Evolutionary conservation across 2,329 filamentous ascomycete genomes (phyloP).

Genomic region (Aspergillus unguis): DNA sequence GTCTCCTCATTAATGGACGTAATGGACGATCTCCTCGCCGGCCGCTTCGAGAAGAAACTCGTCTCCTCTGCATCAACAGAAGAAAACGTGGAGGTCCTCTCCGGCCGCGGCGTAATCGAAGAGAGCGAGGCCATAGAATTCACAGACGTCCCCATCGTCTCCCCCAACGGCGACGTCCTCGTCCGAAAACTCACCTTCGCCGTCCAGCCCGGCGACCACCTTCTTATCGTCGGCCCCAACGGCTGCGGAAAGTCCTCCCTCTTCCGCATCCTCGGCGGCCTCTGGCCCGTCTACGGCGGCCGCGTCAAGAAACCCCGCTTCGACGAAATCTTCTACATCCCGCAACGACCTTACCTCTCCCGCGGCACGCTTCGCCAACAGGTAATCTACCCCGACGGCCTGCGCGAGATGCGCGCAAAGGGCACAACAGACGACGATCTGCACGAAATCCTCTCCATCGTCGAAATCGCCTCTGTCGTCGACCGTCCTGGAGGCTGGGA

Average conservation of each 20-base stretch:
- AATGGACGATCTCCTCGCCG: conserved; percentile 87
- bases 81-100: conserved; percentile 76
- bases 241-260: conserved; percentile 95
- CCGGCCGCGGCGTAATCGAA: conserved; percentile 73
- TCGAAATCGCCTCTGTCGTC: conserved; percentile 81
- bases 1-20: conserved; percentile 87
- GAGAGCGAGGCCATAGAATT: conserved; percentile 85
- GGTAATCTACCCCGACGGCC: conserved; percentile 89
- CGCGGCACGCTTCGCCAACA: conserved; percentile 91
- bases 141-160: conserved; percentile 87
- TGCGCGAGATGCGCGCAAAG: conserved; percentile 82
- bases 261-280: conserved; percentile 90
- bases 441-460: conserved; percentile 67
- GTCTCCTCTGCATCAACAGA: conserved; percentile 83
- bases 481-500: conserved; percentile 82
- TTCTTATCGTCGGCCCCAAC: conserved; percentile 93
- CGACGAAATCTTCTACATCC: conserved; percentile 96
- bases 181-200: conserved; percentile 82
- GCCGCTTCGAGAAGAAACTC: conserved; percentile 93
- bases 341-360: conserved; percentile 89
- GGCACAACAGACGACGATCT: conserved; percentile 80
- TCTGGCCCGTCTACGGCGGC: conserved; percentile 97
- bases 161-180: conserved; percentile 91
- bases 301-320: conserved; percentile 88
- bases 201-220: conserved; percentile 80